A percentile compares a stretch with the other conserved stretches of the same genome.
These are phyloP conservation scores for Pseudogymnoascus sp. DNA, from an alignment of 2,329 filamentous ascomycete genomes.

Conservation along the genomic window DNA sequence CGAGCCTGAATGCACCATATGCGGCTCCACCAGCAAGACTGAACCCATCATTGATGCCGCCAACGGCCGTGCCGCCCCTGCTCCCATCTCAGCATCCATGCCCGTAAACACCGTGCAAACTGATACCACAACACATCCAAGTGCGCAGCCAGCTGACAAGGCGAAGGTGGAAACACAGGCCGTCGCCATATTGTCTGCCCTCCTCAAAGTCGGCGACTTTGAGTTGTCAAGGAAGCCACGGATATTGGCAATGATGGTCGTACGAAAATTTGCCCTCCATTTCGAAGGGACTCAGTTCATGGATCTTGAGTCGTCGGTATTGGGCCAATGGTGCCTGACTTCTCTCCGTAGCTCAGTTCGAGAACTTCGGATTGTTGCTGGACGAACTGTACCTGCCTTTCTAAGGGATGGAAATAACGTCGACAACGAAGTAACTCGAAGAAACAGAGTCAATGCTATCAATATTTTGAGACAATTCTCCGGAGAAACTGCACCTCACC, in stretches of 20 bases:
- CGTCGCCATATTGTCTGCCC: background rate
- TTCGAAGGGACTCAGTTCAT: conserved; percentile 50
- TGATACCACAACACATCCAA: background rate
- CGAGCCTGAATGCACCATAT: conserved; percentile 23
- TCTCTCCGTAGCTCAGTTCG: conserved; percentile 76
- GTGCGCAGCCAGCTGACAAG: conserved; percentile 24
- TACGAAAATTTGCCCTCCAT: conserved; percentile 64
- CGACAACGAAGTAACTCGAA: conserved; percentile 40
- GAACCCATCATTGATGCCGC: conserved; percentile 12
- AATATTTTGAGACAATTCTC: conserved; percentile 65
- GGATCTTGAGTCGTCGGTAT: conserved; percentile 56
- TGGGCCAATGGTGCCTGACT: conserved; percentile 75
- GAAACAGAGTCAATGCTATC: conserved; percentile 63
- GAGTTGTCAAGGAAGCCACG: conserved; percentile 51
- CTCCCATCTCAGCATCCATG: background rate
- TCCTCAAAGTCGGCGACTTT: conserved; percentile 31
- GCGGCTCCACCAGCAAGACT: conserved; percentile 19
- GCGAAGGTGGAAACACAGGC: conserved; percentile 22
- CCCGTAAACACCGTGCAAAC: background rate
- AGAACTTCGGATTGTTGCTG: conserved; percentile 76
- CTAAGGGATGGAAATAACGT: conserved; percentile 40
- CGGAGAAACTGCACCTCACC: conserved; percentile 54
- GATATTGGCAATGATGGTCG: conserved; percentile 61
- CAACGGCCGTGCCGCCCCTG: background rate
- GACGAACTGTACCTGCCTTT: conserved; percentile 33